Evolutionary conservation across 78 protist species (phyloP), one percentile per base, ranked within the genome.

Genomic region (Bodo saltans): DNA sequence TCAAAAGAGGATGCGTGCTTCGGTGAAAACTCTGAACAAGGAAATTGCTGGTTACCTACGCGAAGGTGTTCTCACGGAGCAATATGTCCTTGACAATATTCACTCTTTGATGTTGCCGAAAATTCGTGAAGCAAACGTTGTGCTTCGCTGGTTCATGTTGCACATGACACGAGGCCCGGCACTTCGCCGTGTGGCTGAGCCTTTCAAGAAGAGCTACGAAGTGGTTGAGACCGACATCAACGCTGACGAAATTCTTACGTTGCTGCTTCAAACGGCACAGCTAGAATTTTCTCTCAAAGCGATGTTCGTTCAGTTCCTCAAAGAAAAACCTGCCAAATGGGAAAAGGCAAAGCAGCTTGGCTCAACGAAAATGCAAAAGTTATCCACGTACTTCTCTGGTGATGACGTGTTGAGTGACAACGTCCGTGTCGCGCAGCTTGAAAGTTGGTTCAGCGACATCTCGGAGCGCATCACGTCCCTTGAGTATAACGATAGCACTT

Each of bases 141-240:
- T 97, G 8, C 78, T 98, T 37, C 92, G 98, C 25, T 96, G 96
- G 96, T 41, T 90, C 25, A 26, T 93, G 86, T 84, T 94, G 67
- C 97, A 88, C 84, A 78, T 68, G 38, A 11, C 38, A 37, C 42
- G 38, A 35, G 29, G 37, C 8, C 75, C 60, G 60, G 60, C 17
- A 8, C n/a, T 26, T 28, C 35, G 68, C 17, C 70, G 32, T 11
- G 67, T 32, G 39, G 52, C 35, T 41, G 88, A 89, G 35, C 34
- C 42, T 37, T 0, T 79, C 53, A 94, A 87, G 84, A 90, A 89
- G 83, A n/a, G 79, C 17, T 32, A 81, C 23, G 75, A 71, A 30
- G 39, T 29, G n/a, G 67, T 86, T 28, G 41, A 21, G 4, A 30
- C 4, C 42, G 68, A 28, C 2, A 68, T 42, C 79, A 85, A 70